A percentile compares a stretch with the other conserved stretches of the same genome.
Conservation (phyloP, 768 basidiomycete genomes). For the Lentinula raphanica region DNA sequence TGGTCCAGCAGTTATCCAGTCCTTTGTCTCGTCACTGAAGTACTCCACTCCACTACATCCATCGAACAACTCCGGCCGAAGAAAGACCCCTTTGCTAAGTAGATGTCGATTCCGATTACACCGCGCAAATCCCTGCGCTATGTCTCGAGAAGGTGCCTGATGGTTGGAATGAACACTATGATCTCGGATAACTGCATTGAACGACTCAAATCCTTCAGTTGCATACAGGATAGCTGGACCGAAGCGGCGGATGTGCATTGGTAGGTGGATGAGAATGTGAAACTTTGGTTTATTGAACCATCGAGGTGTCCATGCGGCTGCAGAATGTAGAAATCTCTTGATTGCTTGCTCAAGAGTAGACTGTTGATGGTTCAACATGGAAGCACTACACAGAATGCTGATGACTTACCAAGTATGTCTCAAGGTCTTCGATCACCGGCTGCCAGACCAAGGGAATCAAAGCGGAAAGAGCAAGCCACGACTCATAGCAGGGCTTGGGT, state of each 20-base stretch:
- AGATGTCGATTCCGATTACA: not conserved
- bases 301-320: conserved; percentile 15
- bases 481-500: conserved; percentile 9
- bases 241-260: conserved; percentile 15
- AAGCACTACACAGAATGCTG: too few species aligned
- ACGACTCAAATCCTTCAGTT: conserved; percentile 20
- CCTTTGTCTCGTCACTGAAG: not conserved
- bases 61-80: not conserved
- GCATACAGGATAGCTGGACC: conserved; percentile 2
- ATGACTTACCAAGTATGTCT: conserved; percentile 17
- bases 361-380: too few species aligned
- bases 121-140: conserved; percentile 13
- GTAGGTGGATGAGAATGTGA: conserved; percentile 21
- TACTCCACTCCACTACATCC: not conserved
- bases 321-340: conserved; percentile 14
- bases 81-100: not conserved
- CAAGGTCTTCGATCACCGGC: conserved; percentile 18
- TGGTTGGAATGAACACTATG: conserved; percentile 19
- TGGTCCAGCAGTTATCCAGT: too few species aligned
- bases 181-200: conserved; percentile 19
- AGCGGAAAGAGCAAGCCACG: conserved; percentile 19
- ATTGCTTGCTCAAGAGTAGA: conserved; percentile 10
- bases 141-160: too few species aligned
- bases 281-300: conserved; percentile 15
- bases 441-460: conserved; percentile 22